Evolutionary conservation across 129 eudicot species (phyloP), one percentile per base, ranked within the genome.

Genomic region (Ambrosia trifida): DNA sequence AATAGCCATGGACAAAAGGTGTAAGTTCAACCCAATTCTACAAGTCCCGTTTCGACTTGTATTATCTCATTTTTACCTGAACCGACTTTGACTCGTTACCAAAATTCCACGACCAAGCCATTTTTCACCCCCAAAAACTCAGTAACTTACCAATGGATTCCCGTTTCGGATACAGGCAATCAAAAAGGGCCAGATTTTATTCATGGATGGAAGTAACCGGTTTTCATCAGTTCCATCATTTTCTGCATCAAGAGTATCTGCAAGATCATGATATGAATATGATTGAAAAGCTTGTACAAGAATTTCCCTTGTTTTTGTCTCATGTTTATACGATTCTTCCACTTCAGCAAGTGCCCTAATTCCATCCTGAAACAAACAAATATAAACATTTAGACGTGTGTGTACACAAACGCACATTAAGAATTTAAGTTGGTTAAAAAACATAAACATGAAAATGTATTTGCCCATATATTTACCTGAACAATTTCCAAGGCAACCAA

Each of bases 181-280:
- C 64, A 94, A 61, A 79, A 85, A 94, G 49, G 97, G 99, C 99
- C 99, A 94, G 19, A 94, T 84, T 71, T 90, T 94, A 79, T 94
- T 94, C 85, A 90, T 83, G 64, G 97, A 95, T 24, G 99, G 99
- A 41, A 94, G 97, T 77, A 90, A 73, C 76, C 96, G 83, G 64
- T 94, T 94, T 75, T 94, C 99, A 24, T 63, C 81, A 4, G 83
- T 40, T 71, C 57, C 89, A 79, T 94, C 88, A 64, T 76, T 91
- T 66, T 89, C 83, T 10, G 91, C 78, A 52, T 83, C 90, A 6
- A 89, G 79, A 50, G 88, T 73, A 76, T 94, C 97, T 47, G 74
- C 72, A 59, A 94, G 89, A 79, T 84, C 74, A 72, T 83, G 58
- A 17, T 86, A 75, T 12, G 89, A 87, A 72, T 76, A 70, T 63